phyloP scores from a whole-genome alignment of 2,329 filamentous ascomycete genomes.

The Ceratocystis huliohia region DNA sequence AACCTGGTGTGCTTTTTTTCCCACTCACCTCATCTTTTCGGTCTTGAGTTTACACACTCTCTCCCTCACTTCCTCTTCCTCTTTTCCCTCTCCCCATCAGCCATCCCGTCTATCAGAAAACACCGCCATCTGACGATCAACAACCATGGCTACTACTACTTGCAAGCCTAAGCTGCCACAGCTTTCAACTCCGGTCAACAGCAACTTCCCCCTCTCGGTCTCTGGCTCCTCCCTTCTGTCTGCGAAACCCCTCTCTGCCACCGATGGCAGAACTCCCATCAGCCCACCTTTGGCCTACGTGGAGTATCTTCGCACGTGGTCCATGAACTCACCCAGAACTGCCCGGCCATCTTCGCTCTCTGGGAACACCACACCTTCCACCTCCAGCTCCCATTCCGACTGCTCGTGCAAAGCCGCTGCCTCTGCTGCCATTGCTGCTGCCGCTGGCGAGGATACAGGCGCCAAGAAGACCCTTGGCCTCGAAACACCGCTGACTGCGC shows the following conservation, averaged over 20 bases:
- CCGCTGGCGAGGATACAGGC: conserved; percentile 23
- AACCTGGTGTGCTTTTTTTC: background rate
- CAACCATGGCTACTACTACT: conserved; percentile 23
- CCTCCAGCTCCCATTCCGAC: conserved; percentile 38
- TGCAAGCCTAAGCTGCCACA: conserved; percentile 48
- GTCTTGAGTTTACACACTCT: background rate
- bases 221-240: conserved; percentile 57
- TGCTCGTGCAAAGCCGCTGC: conserved; percentile 43
- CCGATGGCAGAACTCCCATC: conserved; percentile 71
- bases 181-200: conserved; percentile 50
- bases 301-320: conserved; percentile 80
- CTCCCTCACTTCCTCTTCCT: background rate
- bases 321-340: conserved; percentile 55
- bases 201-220: conserved; percentile 48
- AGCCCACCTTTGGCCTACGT: conserved; percentile 82
- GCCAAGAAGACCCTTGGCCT: conserved; percentile 26
- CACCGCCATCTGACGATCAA: background rate
- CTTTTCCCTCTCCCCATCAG: background rate
- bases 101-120: background rate
- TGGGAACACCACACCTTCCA: conserved; percentile 38
- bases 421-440: conserved; percentile 23
- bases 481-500: conserved; percentile 29
- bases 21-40: conserved; percentile 9
- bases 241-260: conserved; percentile 32
- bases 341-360: conserved; percentile 37